These are phyloP conservation scores for Knoxdaviesia proteae DNA, from an alignment of 2,329 filamentous ascomycete species.

Conservation along the genomic window DNA sequence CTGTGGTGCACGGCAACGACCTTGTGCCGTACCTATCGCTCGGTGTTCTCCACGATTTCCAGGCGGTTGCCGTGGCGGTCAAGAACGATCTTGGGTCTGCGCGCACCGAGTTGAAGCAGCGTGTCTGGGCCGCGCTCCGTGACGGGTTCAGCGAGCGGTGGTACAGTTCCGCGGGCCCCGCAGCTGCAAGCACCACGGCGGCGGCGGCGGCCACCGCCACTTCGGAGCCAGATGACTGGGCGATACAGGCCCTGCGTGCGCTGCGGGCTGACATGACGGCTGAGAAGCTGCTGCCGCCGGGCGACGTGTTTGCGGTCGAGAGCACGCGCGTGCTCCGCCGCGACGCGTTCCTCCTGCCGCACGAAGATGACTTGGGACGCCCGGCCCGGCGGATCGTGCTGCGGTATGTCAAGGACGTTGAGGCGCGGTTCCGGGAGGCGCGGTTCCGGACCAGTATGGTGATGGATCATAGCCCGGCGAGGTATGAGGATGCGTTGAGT, in stretches of 20 bases:
- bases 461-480: slow-evolving; percentile 52
- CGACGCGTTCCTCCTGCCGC: slow-evolving; percentile 34
- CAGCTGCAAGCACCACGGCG: slow-evolving; percentile 10
- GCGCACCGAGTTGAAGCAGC: slow-evolving; percentile 42
- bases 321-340: slow-evolving; percentile 44
- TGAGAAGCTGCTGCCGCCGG: slow-evolving; percentile 51
- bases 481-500: slow-evolving; percentile 50
- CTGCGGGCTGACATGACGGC: slow-evolving; percentile 48
- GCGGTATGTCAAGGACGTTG: slow-evolving; percentile 51
- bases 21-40: slow-evolving; percentile 55
- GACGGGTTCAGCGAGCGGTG: slow-evolving; percentile 41
- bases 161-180: slow-evolving; percentile 26
- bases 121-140: slow-evolving; percentile 44
- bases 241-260: slow-evolving; percentile 42
- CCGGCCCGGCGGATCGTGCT: slow-evolving; percentile 49
- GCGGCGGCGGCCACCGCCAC: slow-evolving; percentile 7
- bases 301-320: slow-evolving; percentile 56
- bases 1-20: slow-evolving; percentile 51
- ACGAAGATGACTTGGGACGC: slow-evolving; percentile 31
- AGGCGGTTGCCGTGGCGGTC: slow-evolving; percentile 50
- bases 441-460: slow-evolving; percentile 55
- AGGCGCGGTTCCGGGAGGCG: slow-evolving; percentile 47
- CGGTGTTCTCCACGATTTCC: slow-evolving; percentile 54
- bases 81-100: slow-evolving; percentile 49
- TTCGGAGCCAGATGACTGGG: slow-evolving; percentile 45